Percentiles rank a stretch among this genome's conserved stretches.
Conservation (phyloP, 768 basidiomycete species). For the Russula dissimulans region DNA sequence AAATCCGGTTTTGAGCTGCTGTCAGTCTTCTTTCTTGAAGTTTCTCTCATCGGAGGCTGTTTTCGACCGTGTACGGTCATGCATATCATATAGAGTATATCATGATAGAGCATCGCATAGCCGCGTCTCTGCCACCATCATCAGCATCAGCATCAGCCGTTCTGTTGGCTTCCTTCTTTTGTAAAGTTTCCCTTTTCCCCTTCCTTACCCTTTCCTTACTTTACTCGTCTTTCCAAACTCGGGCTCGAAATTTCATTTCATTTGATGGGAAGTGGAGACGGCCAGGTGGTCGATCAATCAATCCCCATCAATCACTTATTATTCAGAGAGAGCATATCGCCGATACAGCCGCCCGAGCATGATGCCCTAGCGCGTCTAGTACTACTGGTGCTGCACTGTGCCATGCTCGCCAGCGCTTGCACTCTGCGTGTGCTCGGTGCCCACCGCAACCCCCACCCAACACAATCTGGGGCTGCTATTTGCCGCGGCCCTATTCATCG, state of each 20-base stretch:
- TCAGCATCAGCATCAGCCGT: no score
- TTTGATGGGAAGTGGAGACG: background rate
- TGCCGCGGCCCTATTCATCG: background rate
- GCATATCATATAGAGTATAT: no score
- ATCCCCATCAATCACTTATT: background rate
- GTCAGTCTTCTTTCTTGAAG: background rate
- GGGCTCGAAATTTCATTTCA: slow-evolving; percentile 5
- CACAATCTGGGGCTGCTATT: background rate
- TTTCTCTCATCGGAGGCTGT: no score
- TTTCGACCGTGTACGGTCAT: no score
- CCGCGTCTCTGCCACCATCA: no score
- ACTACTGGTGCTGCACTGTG: no score
- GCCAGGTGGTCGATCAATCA: background rate
- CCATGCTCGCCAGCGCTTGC: no score
- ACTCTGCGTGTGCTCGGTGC: background rate
- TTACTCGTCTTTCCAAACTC: background rate
- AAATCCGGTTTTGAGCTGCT: background rate
- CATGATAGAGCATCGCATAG: no score
- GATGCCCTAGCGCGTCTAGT: background rate
- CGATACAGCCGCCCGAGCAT: background rate
- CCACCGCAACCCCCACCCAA: background rate
- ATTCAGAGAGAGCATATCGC: background rate
- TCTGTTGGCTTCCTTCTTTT: background rate
- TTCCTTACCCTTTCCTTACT: background rate
- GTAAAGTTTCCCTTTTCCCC: background rate